Evolutionary conservation across 106 monocot genomes (phyloP), one percentile per base, ranked within the genome.

Genomic region (Dendrobium catenatum): DNA sequence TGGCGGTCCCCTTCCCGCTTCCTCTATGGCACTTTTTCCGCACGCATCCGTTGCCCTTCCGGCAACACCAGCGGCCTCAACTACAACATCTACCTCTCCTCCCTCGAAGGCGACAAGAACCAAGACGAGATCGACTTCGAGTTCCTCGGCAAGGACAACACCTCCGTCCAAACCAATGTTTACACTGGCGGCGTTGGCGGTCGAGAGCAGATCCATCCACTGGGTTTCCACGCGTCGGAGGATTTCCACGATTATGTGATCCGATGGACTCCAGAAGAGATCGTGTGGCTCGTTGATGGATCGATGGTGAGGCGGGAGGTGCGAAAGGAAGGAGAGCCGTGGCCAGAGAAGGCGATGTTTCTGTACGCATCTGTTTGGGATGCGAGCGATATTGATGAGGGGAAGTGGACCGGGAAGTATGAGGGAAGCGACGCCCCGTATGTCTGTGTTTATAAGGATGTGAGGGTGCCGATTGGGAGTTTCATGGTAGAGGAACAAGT

Each of bases 91-190:
- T 92, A 92, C 82, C 84, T 92, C 70, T 92, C 92, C 77, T 92
- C 92, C 48, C 87, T 92, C 42, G 92, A 92, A 61, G 89, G 92
- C 54, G 82, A 88, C 84, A 82, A 89, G 54, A 75, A 82, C 67
- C 91, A 89, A 82, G 92, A 92, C 87, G 92, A 92, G 86, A 88
- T 92, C 73, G 89, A 92, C 84, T 92, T 92, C 87, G 92, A 92
- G 87, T 92, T 92, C 85, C 86, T 92, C 42, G 92, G 92, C 80
- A 89, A 88, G 51, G 87, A 89, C 79, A 82, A 84, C 72, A 64
- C 80, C 75, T 27, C 81, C 68, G 89, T 92, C 41, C 92, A 92
- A 84, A 92, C 92, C 73, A 92, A 92, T 76, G 83, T 79, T 84
- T 87, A 86, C 86, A 81, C 83, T n/a, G 29, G 4, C 79, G 92